Evolutionary conservation across 2,329 filamentous ascomycete species (phyloP).

Genomic region (Cyanodermella asteris): DNA sequence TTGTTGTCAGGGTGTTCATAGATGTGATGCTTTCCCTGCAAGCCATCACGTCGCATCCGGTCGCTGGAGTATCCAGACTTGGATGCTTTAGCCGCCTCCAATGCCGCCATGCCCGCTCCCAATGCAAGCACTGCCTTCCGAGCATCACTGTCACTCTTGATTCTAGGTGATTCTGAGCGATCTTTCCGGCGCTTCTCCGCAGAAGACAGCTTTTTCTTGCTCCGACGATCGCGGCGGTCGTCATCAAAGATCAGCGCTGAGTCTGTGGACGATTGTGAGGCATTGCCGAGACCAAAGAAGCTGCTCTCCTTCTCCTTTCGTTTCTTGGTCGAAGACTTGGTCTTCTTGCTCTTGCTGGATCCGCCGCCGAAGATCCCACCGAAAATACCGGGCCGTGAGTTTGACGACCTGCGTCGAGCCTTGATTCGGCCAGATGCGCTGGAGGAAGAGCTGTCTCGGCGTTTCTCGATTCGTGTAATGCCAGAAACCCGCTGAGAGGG

Average conservation of each 20-base stretch:
- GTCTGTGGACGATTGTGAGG: slow-evolving; percentile 45
- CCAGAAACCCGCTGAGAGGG: too few relatives aligned
- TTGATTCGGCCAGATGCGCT: too few relatives aligned
- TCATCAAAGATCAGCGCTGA: slow-evolving; percentile 46
- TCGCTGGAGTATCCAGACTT: too few relatives aligned
- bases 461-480: too few relatives aligned
- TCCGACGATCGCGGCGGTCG: slow-evolving; percentile 23
- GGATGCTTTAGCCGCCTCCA: too few relatives aligned
- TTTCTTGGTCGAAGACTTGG: slow-evolving; percentile 8
- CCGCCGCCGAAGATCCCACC: too few relatives aligned
- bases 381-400: too few relatives aligned
- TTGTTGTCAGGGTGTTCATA: slow-evolving; percentile 2
- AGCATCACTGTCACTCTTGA: slow-evolving; percentile 14
- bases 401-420: not conserved
- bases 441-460: too few relatives aligned
- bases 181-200: slow-evolving; percentile 18
- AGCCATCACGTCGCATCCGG: slow-evolving; percentile 8
- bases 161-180: slow-evolving; percentile 10
- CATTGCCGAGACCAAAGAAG: slow-evolving; percentile 37
- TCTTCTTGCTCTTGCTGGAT: not conserved
- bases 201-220: slow-evolving; percentile 19
- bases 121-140: slow-evolving; percentile 26
- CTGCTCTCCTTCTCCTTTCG: slow-evolving; percentile 18
- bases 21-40: slow-evolving; percentile 2
- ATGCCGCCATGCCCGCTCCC: slow-evolving; percentile 23